These are phyloP conservation scores for Fusarium nelsonii DNA, from an alignment of 2,329 filamentous ascomycete genomes.

Conservation along the genomic window DNA sequence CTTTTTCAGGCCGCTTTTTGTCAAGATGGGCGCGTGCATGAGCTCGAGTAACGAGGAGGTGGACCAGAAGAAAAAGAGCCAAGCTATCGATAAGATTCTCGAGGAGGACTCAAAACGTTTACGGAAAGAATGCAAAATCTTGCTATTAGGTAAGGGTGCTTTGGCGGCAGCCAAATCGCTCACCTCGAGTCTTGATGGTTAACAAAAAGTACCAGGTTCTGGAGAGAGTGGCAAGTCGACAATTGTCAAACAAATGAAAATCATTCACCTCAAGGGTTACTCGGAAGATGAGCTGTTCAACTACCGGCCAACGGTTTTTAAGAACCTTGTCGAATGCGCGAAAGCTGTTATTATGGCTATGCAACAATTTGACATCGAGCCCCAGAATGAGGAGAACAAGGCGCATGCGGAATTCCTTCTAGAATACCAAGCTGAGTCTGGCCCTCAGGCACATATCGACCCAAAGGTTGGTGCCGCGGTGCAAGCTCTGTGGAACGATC, in stretches of 20 bases:
- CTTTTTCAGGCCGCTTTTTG: constrained; percentile 30
- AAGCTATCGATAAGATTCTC: constrained; percentile 92
- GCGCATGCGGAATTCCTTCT: constrained; percentile 83
- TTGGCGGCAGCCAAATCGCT: constrained; percentile 20
- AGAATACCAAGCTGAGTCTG: constrained; percentile 90
- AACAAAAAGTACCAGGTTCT: constrained; percentile 73
- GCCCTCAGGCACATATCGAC: constrained; percentile 88
- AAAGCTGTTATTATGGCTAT: constrained; percentile 93
- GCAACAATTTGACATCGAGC: constrained; percentile 89
- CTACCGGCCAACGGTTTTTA: constrained; percentile 97
- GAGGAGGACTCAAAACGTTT: constrained; percentile 95
- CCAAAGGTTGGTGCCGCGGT: constrained; percentile 84
- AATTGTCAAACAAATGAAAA: constrained; percentile 99
- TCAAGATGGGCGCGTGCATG: constrained; percentile 91
- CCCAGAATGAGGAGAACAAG: constrained; percentile 76
- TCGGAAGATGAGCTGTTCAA: constrained; percentile 92
- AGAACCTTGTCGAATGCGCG: constrained; percentile 96
- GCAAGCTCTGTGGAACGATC: constrained; percentile 89
- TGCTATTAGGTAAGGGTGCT: constrained; percentile 81
- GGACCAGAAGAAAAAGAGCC: constrained; percentile 95
- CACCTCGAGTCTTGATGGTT: constrained; percentile 23
- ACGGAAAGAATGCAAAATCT: constrained; percentile 98
- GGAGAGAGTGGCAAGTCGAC: constrained; percentile 99
- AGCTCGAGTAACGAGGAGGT: constrained; percentile 87
- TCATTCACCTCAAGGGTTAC: constrained; percentile 98